These are phyloP conservation scores for Aspergillus tubingensis DNA, from an alignment of 2,329 filamentous ascomycete species.

Conservation along the genomic window DNA sequence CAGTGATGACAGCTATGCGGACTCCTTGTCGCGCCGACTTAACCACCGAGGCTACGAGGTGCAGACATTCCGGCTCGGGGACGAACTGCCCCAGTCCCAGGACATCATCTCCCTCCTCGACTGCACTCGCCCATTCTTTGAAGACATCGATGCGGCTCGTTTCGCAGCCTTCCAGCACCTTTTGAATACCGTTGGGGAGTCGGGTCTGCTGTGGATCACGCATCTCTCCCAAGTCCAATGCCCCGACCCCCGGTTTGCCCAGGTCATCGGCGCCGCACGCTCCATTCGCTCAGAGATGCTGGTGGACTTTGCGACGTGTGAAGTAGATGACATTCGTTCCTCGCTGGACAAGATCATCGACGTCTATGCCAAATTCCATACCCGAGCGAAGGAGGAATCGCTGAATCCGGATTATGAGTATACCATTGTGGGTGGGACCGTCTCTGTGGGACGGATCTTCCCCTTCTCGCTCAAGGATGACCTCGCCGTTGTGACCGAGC, in stretches of 20 bases:
- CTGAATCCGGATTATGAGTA: conserved; percentile 21
- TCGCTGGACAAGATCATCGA: conserved; percentile 14
- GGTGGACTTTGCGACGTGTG: conserved; percentile 29
- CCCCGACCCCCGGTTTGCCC: conserved; percentile 31
- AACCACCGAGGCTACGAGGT: neutral
- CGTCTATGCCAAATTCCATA: conserved; percentile 16
- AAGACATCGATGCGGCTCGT: conserved; percentile 5
- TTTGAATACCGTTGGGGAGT: neutral
- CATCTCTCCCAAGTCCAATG: conserved; percentile 23
- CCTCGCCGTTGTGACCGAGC: neutral
- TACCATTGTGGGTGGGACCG: conserved; percentile 11
- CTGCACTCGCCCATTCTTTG: conserved; percentile 15
- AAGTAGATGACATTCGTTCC: conserved; percentile 15
- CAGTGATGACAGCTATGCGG: too few relatives aligned
- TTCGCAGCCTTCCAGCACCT: conserved; percentile 2
- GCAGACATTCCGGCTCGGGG: neutral
- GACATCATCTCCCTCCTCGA: conserved; percentile 19
- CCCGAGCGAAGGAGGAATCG: conserved; percentile 1
- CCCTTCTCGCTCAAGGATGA: conserved; percentile 6
- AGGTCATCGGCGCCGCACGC: conserved; percentile 31
- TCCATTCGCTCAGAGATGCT: conserved; percentile 31
- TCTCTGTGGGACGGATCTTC: conserved; percentile 18
- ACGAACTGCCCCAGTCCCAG: neutral
- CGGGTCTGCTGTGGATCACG: conserved; percentile 35
- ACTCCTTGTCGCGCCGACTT: neutral